A percentile compares a stretch with the other conserved stretches of the same genome.
phyloP scores from a whole-genome alignment of 352 stramenopile species.

The Phytophthora meadii region DNA sequence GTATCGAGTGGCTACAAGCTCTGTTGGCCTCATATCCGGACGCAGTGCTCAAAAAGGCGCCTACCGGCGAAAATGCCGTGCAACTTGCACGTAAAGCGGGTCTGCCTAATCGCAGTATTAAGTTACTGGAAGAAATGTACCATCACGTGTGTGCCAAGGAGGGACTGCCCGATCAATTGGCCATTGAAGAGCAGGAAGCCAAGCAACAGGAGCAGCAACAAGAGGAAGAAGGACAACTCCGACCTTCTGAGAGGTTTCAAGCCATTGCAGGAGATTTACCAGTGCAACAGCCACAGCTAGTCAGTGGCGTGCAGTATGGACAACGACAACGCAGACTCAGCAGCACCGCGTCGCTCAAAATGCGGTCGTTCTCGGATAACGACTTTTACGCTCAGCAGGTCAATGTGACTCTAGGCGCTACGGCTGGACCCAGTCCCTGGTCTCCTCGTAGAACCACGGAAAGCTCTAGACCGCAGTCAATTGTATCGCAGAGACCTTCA shows the following conservation, averaged over 20 bases:
- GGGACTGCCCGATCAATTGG: constrained; percentile 57
- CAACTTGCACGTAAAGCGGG: constrained; percentile 70
- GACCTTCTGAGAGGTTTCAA: constrained; percentile 45
- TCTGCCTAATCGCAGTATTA: constrained; percentile 66
- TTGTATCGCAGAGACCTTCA: constrained; percentile 44
- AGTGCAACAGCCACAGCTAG: constrained; percentile 14
- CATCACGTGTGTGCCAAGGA: constrained; percentile 83
- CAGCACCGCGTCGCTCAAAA: constrained; percentile 58
- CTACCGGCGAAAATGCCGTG: constrained; percentile 78
- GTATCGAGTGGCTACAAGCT: constrained; percentile 88
- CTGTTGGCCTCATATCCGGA: constrained; percentile 85
- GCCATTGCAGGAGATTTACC: constrained; percentile 45
- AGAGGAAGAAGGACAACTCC: constrained; percentile 34
- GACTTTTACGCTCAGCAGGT: constrained; percentile 62
- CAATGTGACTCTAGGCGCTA: constrained; percentile 17
- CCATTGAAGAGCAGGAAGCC: constrained; percentile 56
- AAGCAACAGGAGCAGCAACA: constrained; percentile 28
- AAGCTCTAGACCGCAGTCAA: constrained; percentile 49
- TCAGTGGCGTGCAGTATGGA: constrained; percentile 26
- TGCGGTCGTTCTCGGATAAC: constrained; percentile 73
- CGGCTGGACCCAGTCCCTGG: constrained; percentile 27
- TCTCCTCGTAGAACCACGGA: constrained; percentile 36
- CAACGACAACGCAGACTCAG: constrained; percentile 42
- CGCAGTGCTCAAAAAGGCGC: constrained; percentile 78
- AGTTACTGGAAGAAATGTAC: constrained; percentile 89